phyloP scores from a whole-genome alignment of 2,329 filamentous ascomycete species.

The Arthroderma sp. region DNA sequence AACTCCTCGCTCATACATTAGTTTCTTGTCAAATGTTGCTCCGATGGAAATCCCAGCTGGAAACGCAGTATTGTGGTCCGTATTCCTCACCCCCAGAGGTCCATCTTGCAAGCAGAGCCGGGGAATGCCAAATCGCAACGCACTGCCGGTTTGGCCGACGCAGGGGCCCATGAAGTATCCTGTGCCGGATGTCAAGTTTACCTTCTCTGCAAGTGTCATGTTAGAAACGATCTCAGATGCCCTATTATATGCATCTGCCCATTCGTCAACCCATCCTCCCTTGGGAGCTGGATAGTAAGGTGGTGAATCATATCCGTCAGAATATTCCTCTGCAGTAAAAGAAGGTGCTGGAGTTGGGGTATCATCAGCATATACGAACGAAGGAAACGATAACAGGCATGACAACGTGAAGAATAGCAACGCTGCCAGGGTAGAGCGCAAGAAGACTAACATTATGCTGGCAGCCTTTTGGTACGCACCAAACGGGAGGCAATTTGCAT shows the following conservation, averaged over 20 bases:
- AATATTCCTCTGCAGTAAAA: neutral
- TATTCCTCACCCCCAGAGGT: constrained; percentile 57
- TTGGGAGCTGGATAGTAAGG: constrained; percentile 63
- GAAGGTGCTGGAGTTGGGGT: neutral
- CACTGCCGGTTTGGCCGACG: constrained; percentile 64
- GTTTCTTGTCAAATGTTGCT: constrained; percentile 59
- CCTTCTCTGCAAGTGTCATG: constrained; percentile 72
- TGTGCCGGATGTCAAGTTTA: constrained; percentile 60
- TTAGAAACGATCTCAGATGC: constrained; percentile 54
- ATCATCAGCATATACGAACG: neutral
- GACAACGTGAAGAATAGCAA: too few relatives aligned
- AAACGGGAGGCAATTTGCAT: too few relatives aligned
- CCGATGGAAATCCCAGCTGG: constrained; percentile 66
- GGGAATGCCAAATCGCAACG: constrained; percentile 55
- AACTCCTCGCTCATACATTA: constrained; percentile 55
- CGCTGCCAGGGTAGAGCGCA: too few relatives aligned
- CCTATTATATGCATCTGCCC: constrained; percentile 57
- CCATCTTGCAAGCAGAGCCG: constrained; percentile 60
- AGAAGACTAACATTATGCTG: too few relatives aligned
- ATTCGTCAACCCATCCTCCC: constrained; percentile 57
- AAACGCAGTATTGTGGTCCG: constrained; percentile 63
- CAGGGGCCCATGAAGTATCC: constrained; percentile 63
- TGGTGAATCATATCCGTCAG: constrained; percentile 17
- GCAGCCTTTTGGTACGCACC: too few relatives aligned
- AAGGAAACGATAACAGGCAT: neutral